phyloP scores from a whole-genome alignment of 306 rosid species.

The Gastrolobium bilobum region DNA sequence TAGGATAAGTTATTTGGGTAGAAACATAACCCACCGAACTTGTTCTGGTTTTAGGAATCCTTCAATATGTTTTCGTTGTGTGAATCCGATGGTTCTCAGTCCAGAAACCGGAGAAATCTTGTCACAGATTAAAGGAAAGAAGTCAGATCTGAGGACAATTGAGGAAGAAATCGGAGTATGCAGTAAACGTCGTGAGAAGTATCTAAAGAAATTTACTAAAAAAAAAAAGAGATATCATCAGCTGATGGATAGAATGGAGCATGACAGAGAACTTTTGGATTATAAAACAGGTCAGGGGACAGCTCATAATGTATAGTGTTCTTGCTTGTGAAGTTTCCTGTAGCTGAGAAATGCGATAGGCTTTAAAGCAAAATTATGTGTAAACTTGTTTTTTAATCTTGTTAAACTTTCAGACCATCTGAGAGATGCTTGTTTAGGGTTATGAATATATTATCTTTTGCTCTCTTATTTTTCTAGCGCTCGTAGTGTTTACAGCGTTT shows the following conservation, averaged over 20 bases:
- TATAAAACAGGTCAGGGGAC: not conserved
- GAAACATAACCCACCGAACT: constrained; percentile 22
- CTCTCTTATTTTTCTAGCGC: no score
- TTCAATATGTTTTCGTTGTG: constrained; percentile 54
- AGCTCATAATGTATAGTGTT: not conserved
- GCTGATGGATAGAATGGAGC: constrained; percentile 16
- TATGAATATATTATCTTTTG: no score
- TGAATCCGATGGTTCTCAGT: not conserved
- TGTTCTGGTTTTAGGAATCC: constrained; percentile 57
- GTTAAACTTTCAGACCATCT: no score
- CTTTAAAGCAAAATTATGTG: no score
- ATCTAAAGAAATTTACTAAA: constrained; percentile 11
- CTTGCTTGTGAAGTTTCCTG: no score
- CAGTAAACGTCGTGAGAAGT: not conserved
- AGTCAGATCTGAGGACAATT: not conserved
- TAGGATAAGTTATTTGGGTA: not conserved
- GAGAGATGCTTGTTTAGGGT: no score
- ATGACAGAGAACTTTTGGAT: not conserved
- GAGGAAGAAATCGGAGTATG: not conserved
- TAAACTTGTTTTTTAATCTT: no score
- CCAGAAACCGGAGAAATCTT: constrained; percentile 3
- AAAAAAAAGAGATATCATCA: not conserved
- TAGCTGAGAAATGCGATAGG: no score
- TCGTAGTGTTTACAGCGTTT: no score
- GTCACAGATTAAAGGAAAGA: constrained; percentile 36